Conservation (phyloP, 2,329 filamentous ascomycete genomes). For the Nannizziopsis arthrosporioides region DNA sequence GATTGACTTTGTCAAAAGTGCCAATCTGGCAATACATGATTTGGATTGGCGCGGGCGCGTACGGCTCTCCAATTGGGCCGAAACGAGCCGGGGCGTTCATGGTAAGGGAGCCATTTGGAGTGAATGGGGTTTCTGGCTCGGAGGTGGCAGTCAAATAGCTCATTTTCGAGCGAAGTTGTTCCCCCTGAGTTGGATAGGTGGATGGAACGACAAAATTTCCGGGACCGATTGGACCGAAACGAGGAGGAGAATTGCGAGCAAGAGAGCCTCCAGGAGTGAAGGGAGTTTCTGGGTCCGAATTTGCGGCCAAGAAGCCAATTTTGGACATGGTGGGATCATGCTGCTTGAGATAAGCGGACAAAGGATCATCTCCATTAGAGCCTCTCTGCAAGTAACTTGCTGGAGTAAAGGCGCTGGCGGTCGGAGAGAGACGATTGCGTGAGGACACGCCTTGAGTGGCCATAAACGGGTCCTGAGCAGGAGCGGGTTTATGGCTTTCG, state of each 20-base stretch:
- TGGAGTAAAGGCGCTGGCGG: conserved; percentile 51
- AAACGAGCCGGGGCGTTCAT: conserved; percentile 16
- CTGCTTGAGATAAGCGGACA: conserved; percentile 8
- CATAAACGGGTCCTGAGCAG: conserved; percentile 24
- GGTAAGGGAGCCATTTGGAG: conserved; percentile 10
- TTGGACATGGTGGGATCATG: conserved; percentile 6
- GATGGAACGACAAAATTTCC: conserved; percentile 11
- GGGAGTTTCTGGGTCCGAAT: conserved; percentile 17
- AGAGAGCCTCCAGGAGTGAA: conserved; percentile 10
- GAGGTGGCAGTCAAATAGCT: conserved; percentile 18
- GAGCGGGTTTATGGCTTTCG: conserved; percentile 9
- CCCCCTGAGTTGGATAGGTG: conserved; percentile 8
- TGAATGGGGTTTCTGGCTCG: conserved; percentile 15
- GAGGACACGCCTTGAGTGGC: conserved; percentile 15
- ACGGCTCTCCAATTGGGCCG: conserved; percentile 19
- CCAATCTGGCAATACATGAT: conserved; percentile 14
- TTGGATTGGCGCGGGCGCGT: conserved; percentile 11
- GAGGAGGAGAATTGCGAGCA: conserved; percentile 14
- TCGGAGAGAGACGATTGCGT: conserved; percentile 46
- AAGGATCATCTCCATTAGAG: conserved; percentile 12
- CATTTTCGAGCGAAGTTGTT: conserved; percentile 12
- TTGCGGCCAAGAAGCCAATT: conserved; percentile 17
- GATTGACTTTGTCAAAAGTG: conserved; percentile 21
- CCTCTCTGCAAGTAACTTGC: conserved; percentile 19
- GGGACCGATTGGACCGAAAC: conserved; percentile 20